Evolutionary conservation across 2,329 filamentous ascomycete species (phyloP).

Genomic region (Aspergillus sp.): DNA sequence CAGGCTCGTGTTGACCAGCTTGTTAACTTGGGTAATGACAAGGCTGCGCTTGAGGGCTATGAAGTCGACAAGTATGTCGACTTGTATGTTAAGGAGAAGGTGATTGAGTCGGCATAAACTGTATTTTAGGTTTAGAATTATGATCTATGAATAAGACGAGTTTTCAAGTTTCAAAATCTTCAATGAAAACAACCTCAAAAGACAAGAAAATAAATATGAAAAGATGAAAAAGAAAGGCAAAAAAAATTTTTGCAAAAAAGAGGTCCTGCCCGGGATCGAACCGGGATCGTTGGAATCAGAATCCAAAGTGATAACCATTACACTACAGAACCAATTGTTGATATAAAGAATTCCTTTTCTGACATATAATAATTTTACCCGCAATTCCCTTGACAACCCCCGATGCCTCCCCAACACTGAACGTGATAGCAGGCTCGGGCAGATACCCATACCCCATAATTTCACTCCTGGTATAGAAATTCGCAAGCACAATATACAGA

Average conservation of each 20-base stretch:
- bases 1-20: constrained; percentile 73
- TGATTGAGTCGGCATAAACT: constrained; percentile 23
- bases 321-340: constrained; percentile 3
- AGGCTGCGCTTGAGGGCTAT: constrained; percentile 67
- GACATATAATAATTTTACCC: no score
- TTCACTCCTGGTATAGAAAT: constrained; percentile 2
- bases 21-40: constrained; percentile 69
- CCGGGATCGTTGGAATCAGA: constrained; percentile 6
- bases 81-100: constrained; percentile 59
- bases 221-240: neutral
- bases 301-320: constrained; percentile 6
- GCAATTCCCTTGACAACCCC: neutral
- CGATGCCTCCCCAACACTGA: neutral
- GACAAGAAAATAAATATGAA: neutral
- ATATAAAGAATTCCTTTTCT: no score
- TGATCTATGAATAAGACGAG: neutral
- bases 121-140: neutral
- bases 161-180: no score
- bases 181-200: neutral
- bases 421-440: neutral
- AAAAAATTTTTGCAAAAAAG: neutral
- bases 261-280: constrained; percentile 7
- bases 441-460: neutral
- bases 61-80: constrained; percentile 92
- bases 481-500: constrained; percentile 18